Conservation (phyloP, 306 rosid genomes). For the Vicia faba region DNA sequence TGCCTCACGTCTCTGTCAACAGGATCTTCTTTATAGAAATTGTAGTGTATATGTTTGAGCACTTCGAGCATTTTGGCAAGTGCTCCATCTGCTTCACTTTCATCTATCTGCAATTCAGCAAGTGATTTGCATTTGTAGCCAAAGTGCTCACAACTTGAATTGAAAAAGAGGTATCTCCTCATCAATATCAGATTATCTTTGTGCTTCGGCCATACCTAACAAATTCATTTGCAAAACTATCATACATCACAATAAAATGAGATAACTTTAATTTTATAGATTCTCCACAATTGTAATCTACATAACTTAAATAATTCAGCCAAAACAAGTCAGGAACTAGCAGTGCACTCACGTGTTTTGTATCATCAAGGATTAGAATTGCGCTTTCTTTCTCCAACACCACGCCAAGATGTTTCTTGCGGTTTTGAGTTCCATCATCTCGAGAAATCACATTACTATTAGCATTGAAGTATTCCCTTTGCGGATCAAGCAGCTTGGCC, state of each 20-base stretch:
- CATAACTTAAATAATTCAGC: constrained; percentile 18
- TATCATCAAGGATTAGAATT: constrained; percentile 85
- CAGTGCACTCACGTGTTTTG: constrained; percentile 69
- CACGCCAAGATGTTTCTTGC: constrained; percentile 84
- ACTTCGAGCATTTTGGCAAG: constrained; percentile 67
- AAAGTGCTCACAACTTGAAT: constrained; percentile 77
- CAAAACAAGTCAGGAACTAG: constrained; percentile 13
- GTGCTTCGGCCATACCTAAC: constrained; percentile 87
- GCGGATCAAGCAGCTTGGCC: constrained; percentile 89
- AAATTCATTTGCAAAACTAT: constrained; percentile 24
- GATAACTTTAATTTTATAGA: neutral
- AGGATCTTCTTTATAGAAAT: constrained; percentile 56
- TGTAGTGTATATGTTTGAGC: constrained; percentile 65
- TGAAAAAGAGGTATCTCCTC: constrained; percentile 87
- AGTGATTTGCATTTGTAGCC: constrained; percentile 71
- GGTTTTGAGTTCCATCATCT: constrained; percentile 83
- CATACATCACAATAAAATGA: constrained; percentile 17
- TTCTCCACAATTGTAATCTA: neutral
- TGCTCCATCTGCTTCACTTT: constrained; percentile 74
- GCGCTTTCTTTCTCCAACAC: constrained; percentile 87
- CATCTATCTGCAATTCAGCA: constrained; percentile 68
- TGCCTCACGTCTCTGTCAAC: constrained; percentile 74
- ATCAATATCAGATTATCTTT: constrained; percentile 74
- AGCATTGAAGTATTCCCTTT: constrained; percentile 60
- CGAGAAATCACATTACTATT: constrained; percentile 68